Evolutionary conservation across 78 protist species (phyloP).

Genomic region (Dictyostelium purpureum): DNA sequence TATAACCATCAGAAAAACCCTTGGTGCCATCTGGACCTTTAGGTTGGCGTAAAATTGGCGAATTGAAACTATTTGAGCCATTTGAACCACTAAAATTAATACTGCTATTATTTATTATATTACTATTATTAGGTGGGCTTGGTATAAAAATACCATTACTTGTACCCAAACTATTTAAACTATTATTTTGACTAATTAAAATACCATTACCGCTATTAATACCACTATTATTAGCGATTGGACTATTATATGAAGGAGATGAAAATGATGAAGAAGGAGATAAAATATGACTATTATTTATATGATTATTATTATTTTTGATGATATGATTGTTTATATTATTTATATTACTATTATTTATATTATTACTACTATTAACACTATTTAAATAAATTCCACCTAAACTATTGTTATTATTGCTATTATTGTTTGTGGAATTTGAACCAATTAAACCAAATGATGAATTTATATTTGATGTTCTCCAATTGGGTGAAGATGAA

Average conservation of each 20-base stretch:
- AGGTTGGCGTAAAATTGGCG: constrained; percentile 74
- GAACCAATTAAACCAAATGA: constrained; percentile 8
- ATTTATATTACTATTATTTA: not conserved
- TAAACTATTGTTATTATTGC: constrained; percentile 2
- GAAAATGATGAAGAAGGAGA: not conserved
- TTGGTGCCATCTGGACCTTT: constrained; percentile 83
- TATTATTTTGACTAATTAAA: not conserved
- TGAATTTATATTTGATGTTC: not conserved
- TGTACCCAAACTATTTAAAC: too few relatives aligned
- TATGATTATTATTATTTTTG: not conserved
- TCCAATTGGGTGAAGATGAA: constrained; percentile 21
- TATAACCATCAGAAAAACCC: constrained; percentile 70
- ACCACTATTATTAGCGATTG: constrained; percentile 12
- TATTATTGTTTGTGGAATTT: constrained; percentile 14
- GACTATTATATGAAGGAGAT: constrained; percentile 2
- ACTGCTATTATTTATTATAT: not conserved
- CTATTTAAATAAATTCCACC: too few relatives aligned
- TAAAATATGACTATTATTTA: not conserved
- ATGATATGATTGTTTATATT: not conserved
- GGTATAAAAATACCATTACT: constrained; percentile 14
- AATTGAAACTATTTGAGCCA: constrained; percentile 59
- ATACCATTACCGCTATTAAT: constrained; percentile 14
- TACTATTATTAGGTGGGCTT: not conserved
- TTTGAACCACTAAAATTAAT: not conserved
- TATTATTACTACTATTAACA: not conserved